Percentiles rank a stretch among this genome's conserved stretches.
Conservation (phyloP, 1,284 basidiomycete genomes). For the Fomitopsis betulina region DNA sequence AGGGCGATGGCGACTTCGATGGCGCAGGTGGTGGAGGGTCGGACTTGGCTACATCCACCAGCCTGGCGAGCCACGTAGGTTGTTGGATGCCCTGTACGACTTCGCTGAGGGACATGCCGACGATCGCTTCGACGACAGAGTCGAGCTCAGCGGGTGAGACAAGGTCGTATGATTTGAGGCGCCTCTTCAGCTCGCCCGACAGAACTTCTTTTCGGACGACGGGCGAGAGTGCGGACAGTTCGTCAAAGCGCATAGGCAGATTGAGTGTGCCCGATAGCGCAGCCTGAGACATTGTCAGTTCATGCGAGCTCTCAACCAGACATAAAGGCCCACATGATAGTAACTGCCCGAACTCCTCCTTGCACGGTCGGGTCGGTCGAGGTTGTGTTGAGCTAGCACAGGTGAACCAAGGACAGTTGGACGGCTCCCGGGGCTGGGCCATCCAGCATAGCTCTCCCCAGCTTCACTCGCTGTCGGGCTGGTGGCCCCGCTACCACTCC, state of each 20-base stretch:
- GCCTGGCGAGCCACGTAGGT: constrained; percentile 54
- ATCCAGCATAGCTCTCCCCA: constrained; percentile 66
- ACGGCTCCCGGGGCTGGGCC: constrained; percentile 65
- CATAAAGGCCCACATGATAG: constrained; percentile 52
- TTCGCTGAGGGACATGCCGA: constrained; percentile 65
- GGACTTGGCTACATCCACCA: constrained; percentile 48
- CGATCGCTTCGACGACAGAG: constrained; percentile 62
- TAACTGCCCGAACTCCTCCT: constrained; percentile 79
- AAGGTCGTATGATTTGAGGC: constrained; percentile 54
- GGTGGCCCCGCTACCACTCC: constrained; percentile 73
- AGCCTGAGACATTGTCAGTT: constrained; percentile 40
- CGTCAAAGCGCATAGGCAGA: constrained; percentile 77
- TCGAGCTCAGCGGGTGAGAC: constrained; percentile 56
- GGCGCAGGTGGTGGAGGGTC: constrained; percentile 34
- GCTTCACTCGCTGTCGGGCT: constrained; percentile 77
- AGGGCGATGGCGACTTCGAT: constrained; percentile 40
- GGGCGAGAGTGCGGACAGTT: constrained; percentile 72
- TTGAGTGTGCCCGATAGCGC: constrained; percentile 74
- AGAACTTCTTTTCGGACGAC: constrained; percentile 82
- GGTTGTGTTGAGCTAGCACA: constrained; percentile 33
- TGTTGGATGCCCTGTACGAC: constrained; percentile 75
- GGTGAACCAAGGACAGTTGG: constrained; percentile 51
- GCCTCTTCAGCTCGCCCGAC: constrained; percentile 74
- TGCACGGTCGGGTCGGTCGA: constrained; percentile 58
- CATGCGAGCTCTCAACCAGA: background rate